phyloP scores from a whole-genome alignment of 2,329 filamentous ascomycete species.

The Calycina herbarum region DNA sequence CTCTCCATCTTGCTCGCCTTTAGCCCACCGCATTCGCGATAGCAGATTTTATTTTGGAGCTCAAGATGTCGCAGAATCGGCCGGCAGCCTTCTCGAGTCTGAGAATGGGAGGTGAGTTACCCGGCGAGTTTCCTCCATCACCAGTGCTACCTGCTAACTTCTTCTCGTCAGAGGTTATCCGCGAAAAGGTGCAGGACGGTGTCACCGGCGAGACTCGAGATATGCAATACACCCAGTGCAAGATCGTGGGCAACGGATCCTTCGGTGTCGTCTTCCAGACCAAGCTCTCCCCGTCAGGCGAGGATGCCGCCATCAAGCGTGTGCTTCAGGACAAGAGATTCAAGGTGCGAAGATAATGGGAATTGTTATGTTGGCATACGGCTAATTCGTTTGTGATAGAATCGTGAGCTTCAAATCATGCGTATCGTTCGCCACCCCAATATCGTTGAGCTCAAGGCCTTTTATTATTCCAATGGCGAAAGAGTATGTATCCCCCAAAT shows the following conservation, averaged over 20 bases:
- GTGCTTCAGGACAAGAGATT: slow-evolving; percentile 99
- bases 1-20: slow-evolving; percentile 47
- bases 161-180: slow-evolving; percentile 76
- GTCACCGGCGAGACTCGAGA: slow-evolving; percentile 95
- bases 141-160: slow-evolving; percentile 30
- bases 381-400: slow-evolving; percentile 57
- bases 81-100: slow-evolving; percentile 84
- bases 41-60: slow-evolving; percentile 35
- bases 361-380: too few relatives aligned
- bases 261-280: slow-evolving; percentile 99
- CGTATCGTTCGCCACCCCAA: slow-evolving; percentile 98
- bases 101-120: slow-evolving; percentile 88
- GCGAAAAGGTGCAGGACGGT: slow-evolving; percentile 98
- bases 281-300: slow-evolving; percentile 94
- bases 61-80: slow-evolving; percentile 82
- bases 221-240: slow-evolving; percentile 98
- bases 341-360: slow-evolving; percentile 65
- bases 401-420: slow-evolving; percentile 99
- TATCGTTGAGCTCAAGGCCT: slow-evolving; percentile 97
- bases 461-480: slow-evolving; percentile 99
- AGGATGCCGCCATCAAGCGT: slow-evolving; percentile 98
- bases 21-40: slow-evolving; percentile 45
- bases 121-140: slow-evolving; percentile 8
- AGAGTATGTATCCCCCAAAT: slow-evolving; percentile 63
- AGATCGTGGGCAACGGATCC: slow-evolving; percentile 98